Evolutionary conservation across 2,329 filamentous ascomycete genomes (phyloP), one percentile per base, ranked within the genome.

Genomic region (Pseudodiploospora longispora): DNA sequence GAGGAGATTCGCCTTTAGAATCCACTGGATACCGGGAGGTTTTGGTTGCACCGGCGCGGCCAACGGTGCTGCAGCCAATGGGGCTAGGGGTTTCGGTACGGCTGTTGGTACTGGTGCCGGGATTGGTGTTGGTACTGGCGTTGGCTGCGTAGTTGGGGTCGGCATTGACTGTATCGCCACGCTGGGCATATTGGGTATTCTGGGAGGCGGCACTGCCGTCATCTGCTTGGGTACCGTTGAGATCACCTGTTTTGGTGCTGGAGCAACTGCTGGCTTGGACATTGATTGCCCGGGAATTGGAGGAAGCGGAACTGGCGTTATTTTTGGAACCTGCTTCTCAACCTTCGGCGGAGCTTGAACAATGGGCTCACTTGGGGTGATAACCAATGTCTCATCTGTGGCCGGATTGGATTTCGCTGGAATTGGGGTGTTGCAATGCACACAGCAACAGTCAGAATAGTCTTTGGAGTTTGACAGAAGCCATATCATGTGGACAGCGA

Each of bases 401-500:
- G 49, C 41, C 5, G 43, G 12, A 4, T 49, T 40, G 6, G 51
- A 51, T 42, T 58, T 65, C 19, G 53, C 38, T 8, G 50, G 44
- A 30, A 40, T 60, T 6, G 59, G 54, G 4, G 59, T 49, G 44
- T 69, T 71, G 56, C 73, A 76, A 39, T 73, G 67, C 9, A 70
- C 64, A 49, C 74, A 77, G 41, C 69, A 72, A 55, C 74, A 77
- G 48, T 75, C 69, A 37, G 54, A 63, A 38, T 71, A 69, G 52
- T 73, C 68, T 47, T 58, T 62, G 10, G 72, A 75, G 10, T 59
- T 54, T 30, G 72, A 72, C 6, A 72, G 59, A 3, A 77, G 66
- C 72, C 73, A 77, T 40, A 77, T 61, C 27, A 74, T 50, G 48
- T 77, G 74, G 6, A 73, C 59, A 4, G 68, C 70, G 47, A 77